Base-by-base conservation (phyloP, 2,329 filamentous ascomycete genomes). In the Elsinoe perseae region DNA sequence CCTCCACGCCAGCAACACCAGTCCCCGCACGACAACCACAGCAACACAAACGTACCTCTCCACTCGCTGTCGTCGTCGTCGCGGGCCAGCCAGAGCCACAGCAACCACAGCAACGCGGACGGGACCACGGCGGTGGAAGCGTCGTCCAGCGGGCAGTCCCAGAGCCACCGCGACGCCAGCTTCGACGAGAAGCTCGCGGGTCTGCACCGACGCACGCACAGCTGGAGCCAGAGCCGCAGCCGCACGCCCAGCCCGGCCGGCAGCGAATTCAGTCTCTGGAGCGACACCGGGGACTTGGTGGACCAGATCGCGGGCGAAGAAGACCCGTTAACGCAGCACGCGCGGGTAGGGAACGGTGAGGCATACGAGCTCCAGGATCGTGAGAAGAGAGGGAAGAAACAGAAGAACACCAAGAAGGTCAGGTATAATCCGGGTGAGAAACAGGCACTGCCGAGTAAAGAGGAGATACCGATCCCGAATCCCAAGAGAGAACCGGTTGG, bases 271-370 rank as follows among this genome's bases (percentile, higher is more conserved):
- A 89, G 85, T 58, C 83, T 87, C 65, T 96, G 89, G 90, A 91
- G 88, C 68, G 90, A 96, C 72, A 95, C 92, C 43, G 92, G 90
- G 68, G 93, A 97, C 73, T 82, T 97, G 66, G 89, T 89, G 67
- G 92, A 96, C 75, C 92, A 95, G 78, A 79, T 91, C 64, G 87
- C 82, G 66, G 85, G 87, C 76, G 83, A 84, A 67, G 83, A 92
- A 73, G 89, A 95, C 70, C 88, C 89, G 58, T 79, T 95, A 64
- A 84, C 82, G 65, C 77, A 92, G 59, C 78, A 79, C 66, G 77
- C 82, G n/a, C n/a, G n/a, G n/a, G n/a, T n/a, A n/a, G n/a, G n/a
- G 64, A 83, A 83, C 63, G 72, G 86, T 58, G 82, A 88, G 70
- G 80, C 73, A 65, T 79, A 82, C 64, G 74, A 79, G 56, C 75